These are phyloP conservation scores for Buddleja alternifolia DNA, from an alignment of 257 asterid species.

Conservation along the genomic window DNA sequence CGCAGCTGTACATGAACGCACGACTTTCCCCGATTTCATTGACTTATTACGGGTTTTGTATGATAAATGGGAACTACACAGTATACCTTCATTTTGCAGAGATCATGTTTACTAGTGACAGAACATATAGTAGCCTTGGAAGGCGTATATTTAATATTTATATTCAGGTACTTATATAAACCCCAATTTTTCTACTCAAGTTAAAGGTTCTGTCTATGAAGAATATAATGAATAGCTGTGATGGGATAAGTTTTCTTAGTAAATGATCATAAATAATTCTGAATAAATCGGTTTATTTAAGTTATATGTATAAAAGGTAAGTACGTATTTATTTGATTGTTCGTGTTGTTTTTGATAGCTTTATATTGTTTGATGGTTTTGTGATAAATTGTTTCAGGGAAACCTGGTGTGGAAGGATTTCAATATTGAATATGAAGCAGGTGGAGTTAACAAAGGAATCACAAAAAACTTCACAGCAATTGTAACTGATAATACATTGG, in stretches of 20 bases:
- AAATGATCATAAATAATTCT: too few species aligned
- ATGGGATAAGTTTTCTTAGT: too few species aligned
- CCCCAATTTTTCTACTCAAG: neutral
- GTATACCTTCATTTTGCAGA: slow-evolving; percentile 81
- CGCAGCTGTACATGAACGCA: slow-evolving; percentile 46
- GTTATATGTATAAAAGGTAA: too few species aligned
- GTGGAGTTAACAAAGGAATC: slow-evolving; percentile 65
- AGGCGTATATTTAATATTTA: slow-evolving; percentile 75
- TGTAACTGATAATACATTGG: slow-evolving; percentile 57
- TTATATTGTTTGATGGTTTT: neutral
- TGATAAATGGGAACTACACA: slow-evolving; percentile 62
- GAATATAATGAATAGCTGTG: too few species aligned
- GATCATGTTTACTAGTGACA: slow-evolving; percentile 59
- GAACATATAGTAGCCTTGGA: slow-evolving; percentile 59
- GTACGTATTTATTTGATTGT: too few species aligned
- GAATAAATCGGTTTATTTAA: too few species aligned
- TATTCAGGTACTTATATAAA: slow-evolving; percentile 54
- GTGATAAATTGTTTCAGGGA: slow-evolving; percentile 49
- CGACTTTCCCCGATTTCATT: slow-evolving; percentile 56
- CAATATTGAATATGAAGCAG: slow-evolving; percentile 75
- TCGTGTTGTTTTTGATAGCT: too few species aligned
- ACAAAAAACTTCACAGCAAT: slow-evolving; percentile 45
- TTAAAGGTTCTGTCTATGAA: neutral
- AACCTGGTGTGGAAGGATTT: slow-evolving; percentile 63
- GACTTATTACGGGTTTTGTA: slow-evolving; percentile 63